These are phyloP conservation scores for Cryphonectria radicalis DNA, from an alignment of 2,329 filamentous ascomycete species.

Conservation along the genomic window DNA sequence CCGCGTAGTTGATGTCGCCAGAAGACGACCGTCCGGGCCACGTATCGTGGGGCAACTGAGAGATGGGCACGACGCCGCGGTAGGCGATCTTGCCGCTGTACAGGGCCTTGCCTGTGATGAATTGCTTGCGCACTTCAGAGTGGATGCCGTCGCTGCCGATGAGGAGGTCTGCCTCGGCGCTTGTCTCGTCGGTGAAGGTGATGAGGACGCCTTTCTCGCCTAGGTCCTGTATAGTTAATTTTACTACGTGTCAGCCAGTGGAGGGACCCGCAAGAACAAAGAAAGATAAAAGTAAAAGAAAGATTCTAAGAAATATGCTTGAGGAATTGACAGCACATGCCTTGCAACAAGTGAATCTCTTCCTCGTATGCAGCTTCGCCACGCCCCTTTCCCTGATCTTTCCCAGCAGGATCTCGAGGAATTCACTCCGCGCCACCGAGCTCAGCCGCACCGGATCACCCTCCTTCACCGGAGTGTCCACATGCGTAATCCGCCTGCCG, in stretches of 20 bases:
- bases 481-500: slow-evolving; percentile 15
- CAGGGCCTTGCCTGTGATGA: slow-evolving; percentile 30
- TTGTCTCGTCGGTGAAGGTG: slow-evolving; percentile 21
- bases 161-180: slow-evolving; percentile 23
- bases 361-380: slow-evolving; percentile 21
- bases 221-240: slow-evolving; percentile 28
- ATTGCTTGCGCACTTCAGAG: slow-evolving; percentile 25
- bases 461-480: slow-evolving; percentile 1
- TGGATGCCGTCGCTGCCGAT: slow-evolving; percentile 30
- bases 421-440: slow-evolving; percentile 26
- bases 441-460: slow-evolving; percentile 16
- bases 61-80: slow-evolving; percentile 38
- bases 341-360: slow-evolving; percentile 20
- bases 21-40: slow-evolving; percentile 23
- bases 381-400: slow-evolving; percentile 13
- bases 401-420: slow-evolving; percentile 20
- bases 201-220: slow-evolving; percentile 28
- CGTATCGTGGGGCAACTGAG: slow-evolving; percentile 17
- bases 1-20: not conserved
- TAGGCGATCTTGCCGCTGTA: slow-evolving; percentile 39
- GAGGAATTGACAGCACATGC: not conserved
- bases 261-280: no score
- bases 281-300: no score
- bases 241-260: not conserved
- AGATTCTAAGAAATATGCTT: not conserved